These are phyloP conservation scores for Alternaria arbusti DNA, from an alignment of 2,329 filamentous ascomycete species.

Conservation along the genomic window DNA sequence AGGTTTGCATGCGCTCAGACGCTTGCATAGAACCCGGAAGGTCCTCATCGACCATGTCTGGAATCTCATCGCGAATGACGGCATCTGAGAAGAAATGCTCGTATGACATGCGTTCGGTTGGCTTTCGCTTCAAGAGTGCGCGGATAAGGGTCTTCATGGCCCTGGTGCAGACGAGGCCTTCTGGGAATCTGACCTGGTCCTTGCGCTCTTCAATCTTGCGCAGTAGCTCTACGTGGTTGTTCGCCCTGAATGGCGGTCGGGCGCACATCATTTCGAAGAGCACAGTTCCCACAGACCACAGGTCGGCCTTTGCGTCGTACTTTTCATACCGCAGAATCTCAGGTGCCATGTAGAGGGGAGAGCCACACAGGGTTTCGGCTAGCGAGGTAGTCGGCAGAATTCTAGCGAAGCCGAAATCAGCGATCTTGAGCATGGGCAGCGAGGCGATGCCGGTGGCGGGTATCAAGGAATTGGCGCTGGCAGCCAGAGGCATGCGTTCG, in stretches of 20 bases:
- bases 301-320: constrained; percentile 94
- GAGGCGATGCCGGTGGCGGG: constrained; percentile 82
- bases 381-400: constrained; percentile 89
- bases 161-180: constrained; percentile 72
- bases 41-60: constrained; percentile 81
- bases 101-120: constrained; percentile 84
- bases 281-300: constrained; percentile 97
- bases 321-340: constrained; percentile 97
- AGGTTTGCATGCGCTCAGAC: constrained; percentile 33
- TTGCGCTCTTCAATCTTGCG: constrained; percentile 89
- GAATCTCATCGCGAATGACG: constrained; percentile 77
- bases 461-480: constrained; percentile 79
- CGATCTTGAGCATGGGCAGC: constrained; percentile 94
- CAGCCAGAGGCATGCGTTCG: constrained; percentile 73
- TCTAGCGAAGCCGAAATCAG: constrained; percentile 97
- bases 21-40: constrained; percentile 49
- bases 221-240: constrained; percentile 92
- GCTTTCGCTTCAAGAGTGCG: constrained; percentile 80
- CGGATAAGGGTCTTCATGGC: constrained; percentile 84
- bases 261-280: constrained; percentile 94
- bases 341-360: constrained; percentile 97
- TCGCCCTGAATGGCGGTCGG: constrained; percentile 86
- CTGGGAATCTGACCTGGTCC: constrained; percentile 83
- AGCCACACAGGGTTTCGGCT: constrained; percentile 95
- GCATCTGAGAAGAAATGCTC: constrained; percentile 81